Evolutionary conservation across 2,329 filamentous ascomycete species (phyloP), one percentile per base, ranked within the genome.

Genomic region (Neophaeococcomyces aloes): DNA sequence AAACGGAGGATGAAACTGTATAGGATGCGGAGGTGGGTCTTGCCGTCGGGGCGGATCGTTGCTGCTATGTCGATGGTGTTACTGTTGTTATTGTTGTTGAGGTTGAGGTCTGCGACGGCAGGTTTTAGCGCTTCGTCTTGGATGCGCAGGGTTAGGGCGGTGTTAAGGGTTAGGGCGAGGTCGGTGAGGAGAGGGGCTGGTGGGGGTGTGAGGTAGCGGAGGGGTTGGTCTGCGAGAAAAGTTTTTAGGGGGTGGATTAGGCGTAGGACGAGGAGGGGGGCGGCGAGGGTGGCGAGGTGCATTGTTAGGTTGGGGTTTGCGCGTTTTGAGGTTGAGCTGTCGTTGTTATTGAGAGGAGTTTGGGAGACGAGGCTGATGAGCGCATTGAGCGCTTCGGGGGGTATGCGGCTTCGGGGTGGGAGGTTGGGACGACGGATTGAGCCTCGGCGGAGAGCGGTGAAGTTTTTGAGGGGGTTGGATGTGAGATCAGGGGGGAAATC

Each of bases 191-290:
- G 85, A 7, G 78, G 81, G 4, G 86, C 69, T 0, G 89, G 89
- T 59, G 91, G 85, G 3, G 91, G 91, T 79, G 93, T 91, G 38
- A 80, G 75, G 0, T 91, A 88, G 11, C 91, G 75, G 15, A 98
- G 69, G 1, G 89, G 88, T 58, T 95, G 89, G 61, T 98, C 91
- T 3, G 87, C 84, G 35, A 93, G 80, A 59, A 94, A 96, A 1
- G 81, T 72, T 44, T 86, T 80, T n/a, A 96, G 65, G 0, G 85
- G 80, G 13, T 94, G 69, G 0, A 84, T 86, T 10, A 83, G 79
- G 2, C 91, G 79, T 2, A 94, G 68, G 34, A 96, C 81, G 2
- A 96, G 71, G 56, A 86, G 89, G 0, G 86, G 86, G 57, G 79
- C 75, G 0, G 89, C 83, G 13, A 96, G 76, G 10, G 34, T 38